Percentiles rank a stretch among this genome's conserved stretches.
Evolutionary conservation across 352 stramenopile species (phyloP).

Genomic region (Phytophthora litchii): DNA sequence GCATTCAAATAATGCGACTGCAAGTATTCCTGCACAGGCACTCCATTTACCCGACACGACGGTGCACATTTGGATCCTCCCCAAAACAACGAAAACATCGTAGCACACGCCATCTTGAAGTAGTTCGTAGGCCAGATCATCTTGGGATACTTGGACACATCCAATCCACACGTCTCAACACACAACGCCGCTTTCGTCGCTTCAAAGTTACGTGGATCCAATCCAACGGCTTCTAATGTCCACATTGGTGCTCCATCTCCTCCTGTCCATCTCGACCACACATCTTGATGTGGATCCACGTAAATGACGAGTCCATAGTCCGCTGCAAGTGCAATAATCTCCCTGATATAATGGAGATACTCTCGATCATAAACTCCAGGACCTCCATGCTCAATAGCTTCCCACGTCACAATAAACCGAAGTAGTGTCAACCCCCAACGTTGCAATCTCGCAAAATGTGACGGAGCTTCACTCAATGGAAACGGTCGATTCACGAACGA

Average conservation of each 20-base stretch:
- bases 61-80: conserved; percentile 77
- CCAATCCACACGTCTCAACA: conserved; percentile 58
- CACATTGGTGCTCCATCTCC: conserved; percentile 90
- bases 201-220: conserved; percentile 79
- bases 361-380: conserved; percentile 83
- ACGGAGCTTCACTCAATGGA: conserved; percentile 75
- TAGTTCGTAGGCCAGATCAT: conserved; percentile 95
- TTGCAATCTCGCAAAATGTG: conserved; percentile 79
- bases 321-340: conserved; percentile 60
- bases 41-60: conserved; percentile 64
- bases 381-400: conserved; percentile 88
- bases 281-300: conserved; percentile 93
- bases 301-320: conserved; percentile 84
- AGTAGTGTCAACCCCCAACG: conserved; percentile 88
- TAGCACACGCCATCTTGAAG: conserved; percentile 88
- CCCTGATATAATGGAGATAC: conserved; percentile 84
- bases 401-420: conserved; percentile 89
- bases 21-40: conserved; percentile 87
- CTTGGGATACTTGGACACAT: conserved; percentile 65
- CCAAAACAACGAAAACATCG: conserved; percentile 94
- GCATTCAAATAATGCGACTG: conserved; percentile 88
- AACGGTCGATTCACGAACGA: conserved; percentile 86
- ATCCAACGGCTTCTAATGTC: conserved; percentile 83
- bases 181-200: conserved; percentile 77
- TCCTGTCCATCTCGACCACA: conserved; percentile 91